Percentiles rank a stretch among this genome's conserved stretches.
These are phyloP conservation scores for Fusarium multiceps DNA, from an alignment of 2,329 filamentous ascomycete species.

Conservation along the genomic window DNA sequence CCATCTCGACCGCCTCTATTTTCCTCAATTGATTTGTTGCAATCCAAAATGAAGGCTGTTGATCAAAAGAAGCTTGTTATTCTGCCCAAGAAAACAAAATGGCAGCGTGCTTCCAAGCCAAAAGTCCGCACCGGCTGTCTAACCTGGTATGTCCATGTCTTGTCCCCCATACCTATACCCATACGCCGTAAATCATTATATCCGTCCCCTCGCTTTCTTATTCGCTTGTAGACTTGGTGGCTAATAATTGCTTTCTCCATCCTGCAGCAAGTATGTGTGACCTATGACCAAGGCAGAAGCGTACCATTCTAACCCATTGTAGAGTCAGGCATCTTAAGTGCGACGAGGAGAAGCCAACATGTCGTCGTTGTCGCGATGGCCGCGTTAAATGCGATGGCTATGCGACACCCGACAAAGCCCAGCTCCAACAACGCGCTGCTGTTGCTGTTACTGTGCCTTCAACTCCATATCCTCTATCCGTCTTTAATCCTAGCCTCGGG, in stretches of 20 bases:
- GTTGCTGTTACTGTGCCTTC: not conserved
- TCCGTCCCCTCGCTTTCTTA: not conserved
- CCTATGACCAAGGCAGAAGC: not conserved
- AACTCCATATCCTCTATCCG: not conserved
- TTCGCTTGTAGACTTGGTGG: not conserved
- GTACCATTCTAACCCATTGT: not conserved
- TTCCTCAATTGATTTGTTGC: not conserved
- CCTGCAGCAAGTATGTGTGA: not conserved
- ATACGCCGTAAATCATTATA: not conserved
- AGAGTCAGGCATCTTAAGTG: constrained; percentile 44
- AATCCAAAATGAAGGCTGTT: not conserved
- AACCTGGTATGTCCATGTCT: constrained; percentile 28
- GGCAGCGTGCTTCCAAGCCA: constrained; percentile 24
- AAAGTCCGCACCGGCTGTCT: constrained; percentile 40
- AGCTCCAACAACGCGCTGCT: not conserved
- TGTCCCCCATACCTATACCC: not conserved
- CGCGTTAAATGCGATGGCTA: constrained; percentile 42
- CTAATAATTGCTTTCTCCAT: not conserved
- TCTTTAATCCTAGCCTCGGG: constrained; percentile 5
- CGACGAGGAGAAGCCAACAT: constrained; percentile 44
- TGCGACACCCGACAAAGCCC: constrained; percentile 7
- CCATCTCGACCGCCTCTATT: not conserved
- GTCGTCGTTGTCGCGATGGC: constrained; percentile 31
- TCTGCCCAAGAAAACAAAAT: constrained; percentile 24
- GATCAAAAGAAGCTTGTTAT: constrained; percentile 6